phyloP scores from a whole-genome alignment of 768 basidiomycete species.

The Podaxis pistillaris region DNA sequence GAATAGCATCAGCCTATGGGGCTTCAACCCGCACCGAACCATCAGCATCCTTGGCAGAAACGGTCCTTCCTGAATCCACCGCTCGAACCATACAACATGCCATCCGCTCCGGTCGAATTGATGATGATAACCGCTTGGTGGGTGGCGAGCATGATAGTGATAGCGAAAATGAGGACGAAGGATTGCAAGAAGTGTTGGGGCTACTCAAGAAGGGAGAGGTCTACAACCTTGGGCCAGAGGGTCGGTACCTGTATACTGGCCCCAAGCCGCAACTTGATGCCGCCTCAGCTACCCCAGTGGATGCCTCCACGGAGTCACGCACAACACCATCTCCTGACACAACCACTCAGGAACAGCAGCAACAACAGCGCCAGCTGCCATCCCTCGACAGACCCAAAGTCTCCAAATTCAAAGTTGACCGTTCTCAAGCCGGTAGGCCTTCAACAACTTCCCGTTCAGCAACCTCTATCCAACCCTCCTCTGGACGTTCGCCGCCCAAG shows the following conservation, averaged over 20 bases:
- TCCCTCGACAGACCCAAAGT: conserved; percentile 36
- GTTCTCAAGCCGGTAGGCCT: conserved; percentile 30
- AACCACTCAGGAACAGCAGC: background rate
- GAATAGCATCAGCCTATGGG: conserved; percentile 48
- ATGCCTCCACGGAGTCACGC: background rate
- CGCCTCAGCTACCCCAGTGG: background rate
- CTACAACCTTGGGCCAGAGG: conserved; percentile 52
- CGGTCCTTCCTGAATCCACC: conserved; percentile 42
- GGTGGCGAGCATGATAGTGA: conserved; percentile 55
- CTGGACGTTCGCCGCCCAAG: conserved; percentile 34
- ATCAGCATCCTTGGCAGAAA: conserved; percentile 38
- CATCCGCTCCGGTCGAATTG: conserved; percentile 56
- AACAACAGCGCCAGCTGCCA: conserved; percentile 17
- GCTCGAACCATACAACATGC: conserved; percentile 49
- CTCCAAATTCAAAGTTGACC: conserved; percentile 51
- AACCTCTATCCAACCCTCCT: conserved; percentile 5
- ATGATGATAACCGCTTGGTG: conserved; percentile 44
- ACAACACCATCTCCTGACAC: background rate
- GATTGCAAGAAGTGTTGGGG: conserved; percentile 48
- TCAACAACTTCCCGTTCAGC: conserved; percentile 12
- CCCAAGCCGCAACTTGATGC: conserved; percentile 16
- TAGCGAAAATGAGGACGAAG: conserved; percentile 53
- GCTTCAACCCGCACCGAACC: conserved; percentile 29
- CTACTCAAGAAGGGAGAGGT: conserved; percentile 50
- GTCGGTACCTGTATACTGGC: conserved; percentile 28